A percentile compares a stretch with the other conserved stretches of the same genome.
Conservation (phyloP, 805 yeast species). For the Wickerhamomyces strasburgensis region DNA sequence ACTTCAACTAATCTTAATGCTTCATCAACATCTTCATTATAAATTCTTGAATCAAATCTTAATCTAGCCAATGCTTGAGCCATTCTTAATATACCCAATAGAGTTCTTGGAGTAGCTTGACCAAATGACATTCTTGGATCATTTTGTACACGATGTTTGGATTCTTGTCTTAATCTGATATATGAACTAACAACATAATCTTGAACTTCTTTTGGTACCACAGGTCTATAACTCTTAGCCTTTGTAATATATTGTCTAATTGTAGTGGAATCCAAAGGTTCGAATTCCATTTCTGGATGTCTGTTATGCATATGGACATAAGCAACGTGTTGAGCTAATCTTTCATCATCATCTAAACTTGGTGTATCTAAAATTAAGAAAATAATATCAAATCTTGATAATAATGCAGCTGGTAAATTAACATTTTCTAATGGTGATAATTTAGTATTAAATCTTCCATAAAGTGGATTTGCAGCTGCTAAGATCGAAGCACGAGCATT, state of each 20-base stretch:
- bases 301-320: constrained; percentile 90
- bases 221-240: constrained; percentile 83
- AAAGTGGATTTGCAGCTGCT: constrained; percentile 98
- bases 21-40: constrained; percentile 85
- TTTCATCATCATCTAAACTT: constrained; percentile 69
- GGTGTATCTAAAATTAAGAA: constrained; percentile 86
- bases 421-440: constrained; percentile 92
- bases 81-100: constrained; percentile 84
- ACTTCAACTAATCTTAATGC: constrained; percentile 83
- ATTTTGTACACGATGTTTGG: constrained; percentile 66
- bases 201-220: constrained; percentile 75
- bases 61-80: constrained; percentile 93
- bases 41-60: constrained; percentile 70
- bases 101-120: constrained; percentile 93
- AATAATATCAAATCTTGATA: constrained; percentile 90
- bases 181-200: constrained; percentile 83
- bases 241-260: constrained; percentile 84
- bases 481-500: constrained; percentile 93
- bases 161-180: constrained; percentile 88
- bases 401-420: constrained; percentile 91
- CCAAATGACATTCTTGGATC: constrained; percentile 69
- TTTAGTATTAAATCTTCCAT: constrained; percentile 88
- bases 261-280: constrained; percentile 71
- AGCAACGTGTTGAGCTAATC: constrained; percentile 89
- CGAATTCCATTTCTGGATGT: constrained; percentile 74